Evolutionary conservation across 108 stramenopile species (phyloP), one percentile per base, ranked within the genome.

Genomic region (Aurantiochytrium sp.): DNA sequence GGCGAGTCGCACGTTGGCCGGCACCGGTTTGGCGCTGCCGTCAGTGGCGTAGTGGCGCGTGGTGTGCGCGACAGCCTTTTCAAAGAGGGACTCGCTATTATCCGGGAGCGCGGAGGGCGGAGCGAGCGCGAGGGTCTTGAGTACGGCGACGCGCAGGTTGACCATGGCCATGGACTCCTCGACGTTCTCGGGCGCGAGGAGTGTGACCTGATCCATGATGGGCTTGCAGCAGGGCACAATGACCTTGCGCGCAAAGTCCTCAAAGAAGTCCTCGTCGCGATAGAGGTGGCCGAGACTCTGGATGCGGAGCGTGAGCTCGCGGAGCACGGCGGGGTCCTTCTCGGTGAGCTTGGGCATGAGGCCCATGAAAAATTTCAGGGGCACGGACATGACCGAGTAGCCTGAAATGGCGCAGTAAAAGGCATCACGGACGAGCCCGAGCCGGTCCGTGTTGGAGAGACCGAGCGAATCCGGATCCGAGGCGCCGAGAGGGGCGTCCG

Each of bases 211-310:
- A 22, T 81, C 27, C 42, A 81, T 48, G 42, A 81, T 48, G n/a
- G 73, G 73, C n/a, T 22, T 48, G 45, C 73, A 81, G 73, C 73
- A 81, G 17, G 73, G 73, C 39, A 65, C 55, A 10, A 87, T 4
- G 41, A 87, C 10, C 41, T 55, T 87, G n/a, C 31, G 30, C 6
- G 55, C 86, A 37, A 22, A 65, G 17, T 22, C 37, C 39, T 55
- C 86, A 39, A 87, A 87, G 24, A 87, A 55, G n/a, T 8, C 4
- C 32, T 87, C 86, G 86, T 81, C 73, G 45, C 73, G 73, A 48
- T 81, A 81, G 19, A 41, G n/a, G 6, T 81, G 42, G 6, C 19
- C 73, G 17, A 81, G 73, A 48, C 27, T 48, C 19, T 48, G 39
- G 0, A 81, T 6, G n/a, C 73, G 45, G 12, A 48, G 45, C 42